Evolutionary conservation across 164 flowering plant genomes (phyloP).

Genomic region (Nymphaea thermarum): DNA sequence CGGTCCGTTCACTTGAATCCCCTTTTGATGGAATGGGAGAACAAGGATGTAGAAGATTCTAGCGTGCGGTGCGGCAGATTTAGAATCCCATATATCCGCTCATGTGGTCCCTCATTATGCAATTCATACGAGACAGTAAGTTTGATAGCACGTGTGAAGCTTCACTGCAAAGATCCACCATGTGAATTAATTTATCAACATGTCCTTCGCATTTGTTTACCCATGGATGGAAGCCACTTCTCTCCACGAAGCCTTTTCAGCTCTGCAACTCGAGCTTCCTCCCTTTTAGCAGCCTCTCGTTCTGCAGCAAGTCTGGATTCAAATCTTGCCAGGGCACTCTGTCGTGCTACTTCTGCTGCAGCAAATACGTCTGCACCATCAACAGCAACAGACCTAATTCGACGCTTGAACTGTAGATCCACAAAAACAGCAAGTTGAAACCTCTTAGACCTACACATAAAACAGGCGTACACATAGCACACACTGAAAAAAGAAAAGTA

Average conservation of each 20-base stretch:
- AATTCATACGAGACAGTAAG: background rate
- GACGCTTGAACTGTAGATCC: constrained; percentile 44
- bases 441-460: too few relatives aligned
- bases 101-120: background rate
- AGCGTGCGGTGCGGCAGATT: too few relatives aligned
- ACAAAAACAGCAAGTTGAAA: background rate
- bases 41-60: background rate
- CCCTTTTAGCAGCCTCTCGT: constrained; percentile 65
- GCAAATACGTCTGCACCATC: constrained; percentile 60
- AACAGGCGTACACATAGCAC: too few relatives aligned
- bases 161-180: background rate
- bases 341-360: constrained; percentile 40
- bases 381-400: constrained; percentile 50
- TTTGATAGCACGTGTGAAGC: background rate
- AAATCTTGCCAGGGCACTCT: constrained; percentile 47
- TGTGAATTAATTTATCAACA: background rate
- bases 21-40: background rate
- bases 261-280: constrained; percentile 77
- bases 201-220: constrained; percentile 38
- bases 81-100: background rate
- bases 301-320: constrained; percentile 55
- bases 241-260: constrained; percentile 82
- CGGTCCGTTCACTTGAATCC: background rate
- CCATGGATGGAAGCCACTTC: constrained; percentile 86
- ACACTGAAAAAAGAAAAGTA: too few relatives aligned